Conservation (phyloP, 2,329 filamentous ascomycete species). For the Aspergillus quadrilineatus region DNA sequence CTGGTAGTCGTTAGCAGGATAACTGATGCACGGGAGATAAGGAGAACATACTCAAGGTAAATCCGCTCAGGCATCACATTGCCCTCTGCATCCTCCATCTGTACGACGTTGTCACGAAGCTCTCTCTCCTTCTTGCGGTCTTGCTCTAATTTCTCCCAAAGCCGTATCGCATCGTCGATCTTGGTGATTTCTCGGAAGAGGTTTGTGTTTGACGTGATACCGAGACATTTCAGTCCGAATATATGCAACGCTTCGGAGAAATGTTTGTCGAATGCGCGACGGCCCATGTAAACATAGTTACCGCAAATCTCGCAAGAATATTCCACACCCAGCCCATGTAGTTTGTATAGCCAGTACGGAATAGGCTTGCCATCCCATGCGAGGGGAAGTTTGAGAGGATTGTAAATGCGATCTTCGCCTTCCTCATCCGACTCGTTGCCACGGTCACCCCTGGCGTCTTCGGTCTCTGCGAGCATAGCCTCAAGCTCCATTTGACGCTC, state of each 20-base stretch:
- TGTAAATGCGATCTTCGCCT: conserved; percentile 88
- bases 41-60: conserved; percentile 68
- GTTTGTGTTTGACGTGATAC: conserved; percentile 79
- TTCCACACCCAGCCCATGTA: conserved; percentile 92
- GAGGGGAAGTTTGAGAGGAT: conserved; percentile 90
- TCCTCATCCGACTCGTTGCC: conserved; percentile 66
- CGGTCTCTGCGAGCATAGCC: conserved; percentile 69
- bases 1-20: conserved; percentile 30
- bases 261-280: conserved; percentile 95
- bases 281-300: conserved; percentile 98
- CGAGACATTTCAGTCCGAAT: conserved; percentile 88
- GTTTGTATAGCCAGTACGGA: conserved; percentile 96
- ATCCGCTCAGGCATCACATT: conserved; percentile 99
- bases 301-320: conserved; percentile 96
- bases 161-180: conserved; percentile 80
- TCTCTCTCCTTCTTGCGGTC: conserved; percentile 77
- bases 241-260: conserved; percentile 94
- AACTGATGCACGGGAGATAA: neutral
- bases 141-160: conserved; percentile 91
- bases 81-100: conserved; percentile 97
- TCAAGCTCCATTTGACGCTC: conserved; percentile 93
- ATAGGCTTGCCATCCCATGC: conserved; percentile 99
- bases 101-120: conserved; percentile 79
- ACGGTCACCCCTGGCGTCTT: conserved; percentile 37
- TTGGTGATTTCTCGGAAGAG: conserved; percentile 91